A percentile compares a stretch with the other conserved stretches of the same genome.
Conservation (phyloP, 768 basidiomycete genomes). For the Leccinum truebloodii region DNA sequence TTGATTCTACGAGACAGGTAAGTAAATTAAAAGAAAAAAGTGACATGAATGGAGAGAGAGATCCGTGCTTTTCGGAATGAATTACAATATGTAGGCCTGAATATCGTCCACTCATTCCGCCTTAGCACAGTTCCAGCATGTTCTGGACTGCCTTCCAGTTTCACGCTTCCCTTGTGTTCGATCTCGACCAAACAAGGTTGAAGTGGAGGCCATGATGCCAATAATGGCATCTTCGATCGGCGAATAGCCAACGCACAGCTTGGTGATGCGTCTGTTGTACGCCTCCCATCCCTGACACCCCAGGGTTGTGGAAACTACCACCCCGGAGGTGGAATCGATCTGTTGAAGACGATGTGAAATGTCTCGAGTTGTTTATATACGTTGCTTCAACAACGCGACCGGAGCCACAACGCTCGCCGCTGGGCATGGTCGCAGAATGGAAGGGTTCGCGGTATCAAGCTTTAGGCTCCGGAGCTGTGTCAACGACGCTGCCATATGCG, state of each 20-base stretch:
- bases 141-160: constrained; percentile 16
- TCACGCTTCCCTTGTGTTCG: neutral
- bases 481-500: constrained; percentile 16
- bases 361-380: constrained; percentile 13
- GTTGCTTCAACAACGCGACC: constrained; percentile 15
- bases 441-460: constrained; percentile 15
- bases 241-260: constrained; percentile 19
- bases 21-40: neutral
- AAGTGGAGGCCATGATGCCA: constrained; percentile 13
- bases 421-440: constrained; percentile 4
- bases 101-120: neutral
- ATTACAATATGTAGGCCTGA: too few relatives aligned
- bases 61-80: neutral
- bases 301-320: neutral
- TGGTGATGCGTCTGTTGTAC: constrained; percentile 12
- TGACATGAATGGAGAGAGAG: neutral
- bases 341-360: constrained; percentile 23
- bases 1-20: neutral
- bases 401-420: constrained; percentile 12
- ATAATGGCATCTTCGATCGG: constrained; percentile 11
- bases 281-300: constrained; percentile 5
- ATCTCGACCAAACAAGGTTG: constrained; percentile 9
- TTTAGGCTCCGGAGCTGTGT: constrained; percentile 13
- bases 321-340: constrained; percentile 1
- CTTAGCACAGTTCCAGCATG: neutral